A percentile compares a stretch with the other conserved stretches of the same genome.
Evolutionary conservation across 495 filamentous ascomycete genomes (phyloP).

Genomic region (Penicillium argentinense): DNA sequence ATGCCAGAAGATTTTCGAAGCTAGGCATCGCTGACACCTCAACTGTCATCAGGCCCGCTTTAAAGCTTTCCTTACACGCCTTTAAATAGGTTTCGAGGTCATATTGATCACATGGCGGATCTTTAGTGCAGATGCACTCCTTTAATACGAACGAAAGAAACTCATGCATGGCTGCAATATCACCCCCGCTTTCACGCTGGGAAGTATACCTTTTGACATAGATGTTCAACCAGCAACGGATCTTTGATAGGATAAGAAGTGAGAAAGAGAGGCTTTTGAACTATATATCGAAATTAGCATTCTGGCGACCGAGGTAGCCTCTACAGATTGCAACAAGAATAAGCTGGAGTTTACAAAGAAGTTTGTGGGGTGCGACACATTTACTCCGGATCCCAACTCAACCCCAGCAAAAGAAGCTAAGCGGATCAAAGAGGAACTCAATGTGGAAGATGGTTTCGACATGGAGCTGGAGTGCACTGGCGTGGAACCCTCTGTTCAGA

Average conservation of each 20-base stretch:
- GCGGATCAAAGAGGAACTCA: not conserved
- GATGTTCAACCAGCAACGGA: slow-evolving; percentile 13
- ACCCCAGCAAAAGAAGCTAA: not conserved
- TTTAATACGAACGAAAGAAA: slow-evolving; percentile 18
- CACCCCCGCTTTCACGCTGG: slow-evolving; percentile 12
- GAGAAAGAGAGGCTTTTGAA: slow-evolving; percentile 16
- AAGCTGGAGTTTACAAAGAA: slow-evolving; percentile 1
- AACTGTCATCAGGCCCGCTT: slow-evolving; percentile 15
- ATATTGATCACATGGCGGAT: slow-evolving; percentile 10
- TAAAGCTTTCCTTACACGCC: slow-evolving; percentile 15
- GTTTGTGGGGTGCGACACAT: not conserved
- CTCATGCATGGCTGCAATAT: slow-evolving; percentile 24
- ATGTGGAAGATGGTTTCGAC: not conserved
- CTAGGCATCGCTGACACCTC: slow-evolving; percentile 20
- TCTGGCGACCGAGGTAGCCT: too few species aligned
- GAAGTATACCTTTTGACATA: slow-evolving; percentile 28
- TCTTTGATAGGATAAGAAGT: slow-evolving; percentile 21
- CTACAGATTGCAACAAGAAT: too few species aligned
- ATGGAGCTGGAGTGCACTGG: slow-evolving; percentile 6
- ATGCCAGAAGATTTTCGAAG: slow-evolving; percentile 25
- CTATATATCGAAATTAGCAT: too few species aligned
- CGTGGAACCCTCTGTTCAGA: slow-evolving; percentile 1
- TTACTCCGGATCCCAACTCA: not conserved
- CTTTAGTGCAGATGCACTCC: slow-evolving; percentile 13
- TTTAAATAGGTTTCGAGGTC: slow-evolving; percentile 13